These are phyloP conservation scores for Rhizophagus prolifer DNA, from an alignment of 192 early-diverging fungal genomes.

Conservation along the genomic window DNA sequence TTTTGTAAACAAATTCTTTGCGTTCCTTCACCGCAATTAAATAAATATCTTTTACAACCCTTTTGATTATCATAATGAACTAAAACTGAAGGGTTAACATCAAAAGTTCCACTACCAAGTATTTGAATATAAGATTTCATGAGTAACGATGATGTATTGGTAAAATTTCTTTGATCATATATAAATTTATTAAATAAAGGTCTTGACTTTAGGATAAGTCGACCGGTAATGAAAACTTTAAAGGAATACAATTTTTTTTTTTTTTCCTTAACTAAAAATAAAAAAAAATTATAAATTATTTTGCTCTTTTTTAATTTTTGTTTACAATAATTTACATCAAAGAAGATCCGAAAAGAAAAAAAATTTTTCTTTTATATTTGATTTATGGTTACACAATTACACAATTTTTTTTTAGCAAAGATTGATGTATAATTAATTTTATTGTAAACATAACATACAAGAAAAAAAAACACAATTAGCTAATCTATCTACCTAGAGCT, in stretches of 20 bases:
- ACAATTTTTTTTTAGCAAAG: too few relatives aligned
- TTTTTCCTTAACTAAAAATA: too few relatives aligned
- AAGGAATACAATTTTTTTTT: not conserved
- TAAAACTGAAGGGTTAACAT: conserved; percentile 66
- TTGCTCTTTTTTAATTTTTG: too few relatives aligned
- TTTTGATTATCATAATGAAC: conserved; percentile 63
- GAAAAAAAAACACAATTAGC: too few relatives aligned
- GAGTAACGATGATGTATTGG: conserved; percentile 28
- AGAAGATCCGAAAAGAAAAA: too few relatives aligned
- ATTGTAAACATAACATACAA: too few relatives aligned
- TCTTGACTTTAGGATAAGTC: conserved; percentile 5
- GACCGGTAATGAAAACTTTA: not conserved
- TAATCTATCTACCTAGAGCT: too few relatives aligned
- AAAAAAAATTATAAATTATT: too few relatives aligned
- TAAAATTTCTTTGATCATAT: conserved; percentile 27
- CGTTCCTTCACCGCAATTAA: conserved; percentile 92
- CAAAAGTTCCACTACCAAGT: conserved; percentile 46
- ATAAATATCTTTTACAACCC: conserved; percentile 68
- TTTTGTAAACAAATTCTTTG: conserved; percentile 85
- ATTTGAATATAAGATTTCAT: conserved; percentile 58
- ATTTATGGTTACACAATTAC: too few relatives aligned
- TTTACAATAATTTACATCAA: too few relatives aligned
- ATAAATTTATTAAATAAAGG: not conserved
- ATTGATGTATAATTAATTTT: too few relatives aligned
- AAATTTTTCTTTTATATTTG: too few relatives aligned